Evolutionary conservation across 306 rosid species (phyloP).

Genomic region (Fragaria iinumae): DNA sequence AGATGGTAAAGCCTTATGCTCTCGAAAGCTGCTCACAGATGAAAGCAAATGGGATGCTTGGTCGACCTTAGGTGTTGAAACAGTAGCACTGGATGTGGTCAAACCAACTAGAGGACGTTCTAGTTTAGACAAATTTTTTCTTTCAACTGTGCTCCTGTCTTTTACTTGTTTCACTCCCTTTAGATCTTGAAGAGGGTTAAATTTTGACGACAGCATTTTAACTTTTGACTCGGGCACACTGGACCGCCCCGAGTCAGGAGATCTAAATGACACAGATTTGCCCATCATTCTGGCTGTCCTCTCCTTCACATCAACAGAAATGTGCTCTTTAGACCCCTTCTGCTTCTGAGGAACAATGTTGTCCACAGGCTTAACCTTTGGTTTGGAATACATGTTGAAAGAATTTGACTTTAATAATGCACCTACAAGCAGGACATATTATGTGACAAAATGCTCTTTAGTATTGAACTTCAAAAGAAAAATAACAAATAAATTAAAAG

Average conservation of each 20-base stretch:
- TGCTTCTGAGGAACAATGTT: slow-evolving; percentile 60
- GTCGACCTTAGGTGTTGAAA: slow-evolving; percentile 56
- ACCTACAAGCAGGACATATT: slow-evolving; percentile 38
- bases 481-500: not conserved
- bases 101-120: slow-evolving; percentile 54
- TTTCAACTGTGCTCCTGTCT: slow-evolving; percentile 59
- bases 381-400: slow-evolving; percentile 57
- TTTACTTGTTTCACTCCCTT: slow-evolving; percentile 61
- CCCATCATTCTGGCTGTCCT: slow-evolving; percentile 48
- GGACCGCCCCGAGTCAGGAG: slow-evolving; percentile 44
- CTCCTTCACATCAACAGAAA: slow-evolving; percentile 48
- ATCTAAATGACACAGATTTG: slow-evolving; percentile 70
- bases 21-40: slow-evolving; percentile 44
- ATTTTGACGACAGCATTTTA: slow-evolving; percentile 55
- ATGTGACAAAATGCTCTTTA: slow-evolving; percentile 9
- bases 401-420: slow-evolving; percentile 68
- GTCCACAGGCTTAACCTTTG: slow-evolving; percentile 62
- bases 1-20: slow-evolving; percentile 44
- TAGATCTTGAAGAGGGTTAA: slow-evolving; percentile 44
- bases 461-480: not conserved
- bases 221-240: slow-evolving; percentile 62
- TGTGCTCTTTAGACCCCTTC: slow-evolving; percentile 59
- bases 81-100: slow-evolving; percentile 44
- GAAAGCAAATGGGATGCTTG: slow-evolving; percentile 47
- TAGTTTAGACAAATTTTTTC: slow-evolving; percentile 51